phyloP scores from a whole-genome alignment of 345 rosid genomes.

The Lumnitzera littorea region DNA sequence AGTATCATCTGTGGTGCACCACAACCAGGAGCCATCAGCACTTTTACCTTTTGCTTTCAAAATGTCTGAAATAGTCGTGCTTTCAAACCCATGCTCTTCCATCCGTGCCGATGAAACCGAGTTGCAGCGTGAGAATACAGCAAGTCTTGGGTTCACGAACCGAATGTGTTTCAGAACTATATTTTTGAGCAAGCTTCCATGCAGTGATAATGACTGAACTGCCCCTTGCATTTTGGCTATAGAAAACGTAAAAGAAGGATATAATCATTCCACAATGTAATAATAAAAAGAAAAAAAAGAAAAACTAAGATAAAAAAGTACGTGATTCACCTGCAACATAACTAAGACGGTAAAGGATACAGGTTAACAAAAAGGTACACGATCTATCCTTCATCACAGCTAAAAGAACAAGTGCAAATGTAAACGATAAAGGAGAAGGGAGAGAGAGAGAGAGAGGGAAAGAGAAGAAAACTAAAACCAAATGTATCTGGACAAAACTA shows the following conservation, averaged over 20 bases:
- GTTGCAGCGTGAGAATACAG: slow-evolving; percentile 41
- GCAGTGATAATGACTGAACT: slow-evolving; percentile 30
- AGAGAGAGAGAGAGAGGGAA: too few species aligned
- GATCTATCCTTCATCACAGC: too few species aligned
- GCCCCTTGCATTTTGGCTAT: slow-evolving; percentile 52
- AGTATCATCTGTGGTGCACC: slow-evolving; percentile 90
- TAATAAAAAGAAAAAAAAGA: too few species aligned
- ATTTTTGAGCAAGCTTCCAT: slow-evolving; percentile 46
- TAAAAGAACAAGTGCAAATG: too few species aligned
- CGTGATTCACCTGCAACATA: too few species aligned
- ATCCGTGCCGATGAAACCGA: slow-evolving; percentile 58
- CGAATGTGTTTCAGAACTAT: slow-evolving; percentile 53
- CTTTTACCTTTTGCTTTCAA: slow-evolving; percentile 71
- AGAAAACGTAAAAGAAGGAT: not conserved
- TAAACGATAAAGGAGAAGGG: too few species aligned
- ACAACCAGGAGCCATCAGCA: slow-evolving; percentile 99
- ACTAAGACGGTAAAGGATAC: too few species aligned
- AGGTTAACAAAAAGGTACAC: too few species aligned
- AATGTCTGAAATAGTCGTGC: slow-evolving; percentile 74
- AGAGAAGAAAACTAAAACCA: too few species aligned
- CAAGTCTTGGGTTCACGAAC: slow-evolving; percentile 51
- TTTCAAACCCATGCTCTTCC: slow-evolving; percentile 92
- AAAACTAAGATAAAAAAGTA: too few species aligned
- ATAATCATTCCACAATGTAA: too few species aligned
- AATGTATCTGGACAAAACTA: too few species aligned